Evolutionary conservation across 176 grass and related monocot species (phyloP), one percentile per base, ranked within the genome.

Genomic region (Paspalum vaginatum): DNA sequence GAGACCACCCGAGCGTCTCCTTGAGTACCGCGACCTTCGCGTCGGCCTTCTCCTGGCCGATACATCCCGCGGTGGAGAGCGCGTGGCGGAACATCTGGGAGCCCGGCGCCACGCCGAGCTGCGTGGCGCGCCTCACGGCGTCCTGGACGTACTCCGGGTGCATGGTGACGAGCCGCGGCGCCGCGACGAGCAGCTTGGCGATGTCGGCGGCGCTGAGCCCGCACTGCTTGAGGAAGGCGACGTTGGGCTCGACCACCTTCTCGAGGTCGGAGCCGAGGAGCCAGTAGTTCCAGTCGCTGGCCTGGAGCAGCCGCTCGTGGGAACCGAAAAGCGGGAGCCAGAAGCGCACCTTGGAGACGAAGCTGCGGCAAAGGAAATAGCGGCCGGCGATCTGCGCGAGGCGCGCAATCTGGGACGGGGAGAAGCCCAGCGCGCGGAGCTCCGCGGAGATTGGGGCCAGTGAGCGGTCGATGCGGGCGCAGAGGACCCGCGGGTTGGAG

Each of bases 11-110:
- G 11, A 93, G 88, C 46, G 69, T 85, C 70, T 85, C 65, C 55
- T 51, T 88, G 3, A 91, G 85, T 57, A 85, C 74, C 51, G 71
- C 81, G 50, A 88, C 47, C 82, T 91, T 91, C 70, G 80, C 75
- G 50, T 91, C 89, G 22, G 88, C 70, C 80, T 87, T 91, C 75
- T 84, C 85, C 81, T 76, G 84, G 40, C 89, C 77, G 47, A 88
- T 84, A 57, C 85, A 87, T 20, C 85, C 75, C 22, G 82, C 81
- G 32, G 85, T 87, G 51, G 79, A 88, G 54, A 88, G 74, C 44
- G 89, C 86, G 67, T 91, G 89, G 8, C 89, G 85, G 58, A 91
- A 88, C 85, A 91, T 87, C 64, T 87, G 85, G 14, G 89, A 85
- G 22, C 85, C 85, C 7, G 75, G 85, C 27, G 89, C 77, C 14